Base-by-base conservation (phyloP, 306 rosid species). In the Pterocarpus santalinus region DNA sequence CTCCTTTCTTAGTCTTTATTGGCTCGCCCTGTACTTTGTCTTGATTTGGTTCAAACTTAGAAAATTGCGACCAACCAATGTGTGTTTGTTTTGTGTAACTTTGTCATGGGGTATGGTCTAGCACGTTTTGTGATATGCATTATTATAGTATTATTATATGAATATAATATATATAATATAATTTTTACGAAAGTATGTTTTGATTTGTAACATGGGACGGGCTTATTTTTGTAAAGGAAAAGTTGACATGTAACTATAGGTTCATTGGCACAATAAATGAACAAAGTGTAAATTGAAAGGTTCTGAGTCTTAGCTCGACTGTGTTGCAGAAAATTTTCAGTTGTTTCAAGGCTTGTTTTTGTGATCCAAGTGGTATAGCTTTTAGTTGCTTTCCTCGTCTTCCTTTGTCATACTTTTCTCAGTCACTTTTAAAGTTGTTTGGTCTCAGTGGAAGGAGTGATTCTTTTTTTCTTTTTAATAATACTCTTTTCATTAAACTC, bases 1-100 rank as follows among this genome's bases (percentile, higher is more conserved):
- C n/a, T 46, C 55, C 46, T 35, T 51, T 77, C 15, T 60, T 35
- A 7, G 30, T 72, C 0, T 63, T 38, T 64, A 33, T 76, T 83
- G 74, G 15, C 79, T 75, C 16, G 5, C 12, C 28, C 70, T 71
- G 76, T 75, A 76, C 51, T 81, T 74, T 79, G 71, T 74, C 65
- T 65, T 78, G 7, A 17, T 49, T 73, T 72, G 32, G 46, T 43
- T 52, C 30, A 0, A 32, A 22, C 11, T 41, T 43, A 8, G 44
- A 6, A 71, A 61, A 17, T 22, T 74, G 44, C 5, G 30, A 60
- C 15, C 3, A 46, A 47, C 52, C 36, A 12, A 28, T 38, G 6
- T 67, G 17, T 57, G 66, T 69, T 60, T 71, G 56, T 3, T 46
- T 82, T 7, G 47, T 7, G 47, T 43, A 6, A 43, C 47, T 46